A percentile compares a stretch with the other conserved stretches of the same genome.
phyloP scores from a whole-genome alignment of 2,329 filamentous ascomycete species.

The Clonostachys rhizophaga region DNA sequence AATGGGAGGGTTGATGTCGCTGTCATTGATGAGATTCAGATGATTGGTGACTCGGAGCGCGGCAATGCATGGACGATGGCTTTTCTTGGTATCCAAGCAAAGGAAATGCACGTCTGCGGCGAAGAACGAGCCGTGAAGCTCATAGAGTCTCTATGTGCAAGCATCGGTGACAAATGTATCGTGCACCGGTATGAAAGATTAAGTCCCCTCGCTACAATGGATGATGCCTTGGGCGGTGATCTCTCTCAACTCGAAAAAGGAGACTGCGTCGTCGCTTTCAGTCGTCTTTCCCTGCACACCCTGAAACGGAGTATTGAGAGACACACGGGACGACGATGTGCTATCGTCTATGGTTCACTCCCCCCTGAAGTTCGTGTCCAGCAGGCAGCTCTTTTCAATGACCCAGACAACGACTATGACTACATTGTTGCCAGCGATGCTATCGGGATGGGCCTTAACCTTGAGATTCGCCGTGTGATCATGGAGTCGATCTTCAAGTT shows the following conservation, averaged over 20 bases:
- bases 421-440: constrained; percentile 91
- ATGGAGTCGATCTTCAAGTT: constrained; percentile 77
- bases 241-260: constrained; percentile 73
- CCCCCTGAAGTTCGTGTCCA: constrained; percentile 90
- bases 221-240: constrained; percentile 56
- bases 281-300: constrained; percentile 73
- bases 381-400: constrained; percentile 91
- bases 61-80: constrained; percentile 96
- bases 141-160: constrained; percentile 71
- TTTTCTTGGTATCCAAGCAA: constrained; percentile 78
- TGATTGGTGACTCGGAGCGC: constrained; percentile 76
- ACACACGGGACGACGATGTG: constrained; percentile 72
- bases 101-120: constrained; percentile 89
- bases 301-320: constrained; percentile 76
- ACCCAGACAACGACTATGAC: constrained; percentile 93
- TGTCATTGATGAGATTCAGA: constrained; percentile 98
- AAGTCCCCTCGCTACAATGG: constrained; percentile 67
- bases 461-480: constrained; percentile 86
- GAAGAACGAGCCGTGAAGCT: constrained; percentile 79
- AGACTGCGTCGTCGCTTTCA: constrained; percentile 87
- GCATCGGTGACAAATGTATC: constrained; percentile 75
- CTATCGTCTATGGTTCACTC: constrained; percentile 87
- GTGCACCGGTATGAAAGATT: constrained; percentile 82
- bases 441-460: constrained; percentile 94
- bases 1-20: constrained; percentile 70